Base-by-base conservation (phyloP, 306 rosid species). In the Dalbergia cochinchinensis region DNA sequence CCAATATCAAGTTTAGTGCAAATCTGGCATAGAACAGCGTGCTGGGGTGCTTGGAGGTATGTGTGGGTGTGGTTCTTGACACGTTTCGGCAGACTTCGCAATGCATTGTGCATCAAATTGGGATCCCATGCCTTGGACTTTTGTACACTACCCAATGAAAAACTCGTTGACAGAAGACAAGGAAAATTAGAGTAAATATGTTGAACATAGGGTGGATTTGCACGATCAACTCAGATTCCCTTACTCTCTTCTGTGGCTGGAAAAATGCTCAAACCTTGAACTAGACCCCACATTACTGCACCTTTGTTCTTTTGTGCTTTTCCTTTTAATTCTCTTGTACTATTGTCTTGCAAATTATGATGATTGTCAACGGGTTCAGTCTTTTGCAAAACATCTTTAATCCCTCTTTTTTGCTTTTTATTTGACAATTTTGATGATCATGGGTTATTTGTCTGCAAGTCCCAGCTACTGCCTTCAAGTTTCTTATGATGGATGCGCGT, bases 1-100 rank as follows among this genome's bases (percentile, higher is more conserved):
- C 65, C 66, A 64, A 47, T 41, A 60, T 77, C 78, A 11, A 26
- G 79, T 82, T 65, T 69, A 26, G 1, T 62, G 73, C 73, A 41
- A 57, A 67, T 73, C 54, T 55, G 57, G 6, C 12, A 19, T 39
- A 3, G 20, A 63, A 39, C 45, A 41, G 14, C 58, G 16, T 57
- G 74, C 9, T 77, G 72, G 74, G 26, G 22, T 54, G 60, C 59
- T 78, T 78, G 75, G 66, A 53, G 65, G 37, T 48, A 15, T 50
- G 6, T 33, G n/a, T 50, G 44, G 77, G 57, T 74, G 26, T 13
- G 65, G 62, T 35, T 74, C 16, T 83, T 48, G 65, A 71, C 45
- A 10, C 44, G 57, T 64, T 63, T 51, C 39, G 51, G 34, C 31
- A 63, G 60, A 69, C 51, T 66, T 73, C 22, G 13, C 19, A 22